Evolutionary conservation across 2,329 filamentous ascomycete species (phyloP), one percentile per base, ranked within the genome.

Genomic region (Aspergillus latus): DNA sequence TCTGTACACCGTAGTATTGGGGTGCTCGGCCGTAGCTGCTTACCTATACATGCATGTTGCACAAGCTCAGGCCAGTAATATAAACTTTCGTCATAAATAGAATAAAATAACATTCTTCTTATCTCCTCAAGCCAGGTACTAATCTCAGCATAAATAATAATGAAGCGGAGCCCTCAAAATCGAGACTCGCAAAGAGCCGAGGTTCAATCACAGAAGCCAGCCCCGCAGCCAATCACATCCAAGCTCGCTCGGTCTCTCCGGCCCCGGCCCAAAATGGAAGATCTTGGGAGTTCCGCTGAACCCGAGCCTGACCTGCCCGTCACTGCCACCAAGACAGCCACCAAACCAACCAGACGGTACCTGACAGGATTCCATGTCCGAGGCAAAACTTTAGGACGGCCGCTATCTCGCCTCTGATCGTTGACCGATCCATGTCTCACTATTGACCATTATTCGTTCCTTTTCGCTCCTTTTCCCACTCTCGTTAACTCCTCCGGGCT

Each of bases 401-500:
- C 34, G n/a, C 5, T 37, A 13, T 11, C 34, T 37, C 8, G 8
- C 16, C 45, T 49, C 32, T 30, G 34, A 34, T 42, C 43, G 50
- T 47, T 43, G 40, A 44, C 45, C 21, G 32, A 42, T 40, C 28
- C 10, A 21, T 21, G 15, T 48, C 32, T 26, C 11, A 16, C 13
- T 15, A 6, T 42, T 28, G 26, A 15, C 28, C 42, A 34, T 10
- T 21, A 21, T 21, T 21, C 21, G 21, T 21, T 21, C 21, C 21
- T 21, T 21, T 21, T 52, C 52, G 56, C 51, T 58, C 39, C 7
- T 58, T 58, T 43, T 37, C 5, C 44, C 49, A 48, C 43, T 56
- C 43, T 48, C 30, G 39, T 56, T 43, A 51, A 36, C 7, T 43
- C 39, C 48, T 43, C 44, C 39, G 40, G 44, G 42, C 26, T 40